phyloP scores from a whole-genome alignment of 139 green algal genomes.

The Nannochloris sp. region DNA sequence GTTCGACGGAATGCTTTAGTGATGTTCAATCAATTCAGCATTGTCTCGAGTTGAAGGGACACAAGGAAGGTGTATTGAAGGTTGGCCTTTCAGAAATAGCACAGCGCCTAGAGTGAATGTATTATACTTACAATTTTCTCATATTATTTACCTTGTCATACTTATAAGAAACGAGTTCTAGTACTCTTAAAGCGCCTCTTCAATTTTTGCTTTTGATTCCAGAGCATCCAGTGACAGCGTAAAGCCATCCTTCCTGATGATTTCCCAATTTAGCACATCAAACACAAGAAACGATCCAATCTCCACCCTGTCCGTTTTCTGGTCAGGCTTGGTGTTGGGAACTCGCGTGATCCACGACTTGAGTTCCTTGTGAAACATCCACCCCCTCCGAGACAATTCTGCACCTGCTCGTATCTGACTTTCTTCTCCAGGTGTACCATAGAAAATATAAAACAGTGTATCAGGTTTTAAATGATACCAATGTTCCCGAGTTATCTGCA shows the following conservation, averaged over 20 bases:
- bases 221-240: constrained; percentile 49
- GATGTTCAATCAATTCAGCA: not conserved
- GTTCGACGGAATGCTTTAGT: too few relatives aligned
- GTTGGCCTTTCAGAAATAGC: not conserved
- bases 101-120: not conserved
- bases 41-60: not conserved
- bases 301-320: constrained; percentile 76
- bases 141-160: too few relatives aligned
- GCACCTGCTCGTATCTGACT: constrained; percentile 89
- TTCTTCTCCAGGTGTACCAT: constrained; percentile 73
- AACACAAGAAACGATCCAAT: constrained; percentile 90
- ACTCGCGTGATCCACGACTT: constrained; percentile 79
- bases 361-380: constrained; percentile 77
- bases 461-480: constrained; percentile 93
- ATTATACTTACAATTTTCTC: too few relatives aligned
- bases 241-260: constrained; percentile 62
- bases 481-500: constrained; percentile 72
- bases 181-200: too few relatives aligned
- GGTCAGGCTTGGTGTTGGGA: constrained; percentile 58
- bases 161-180: too few relatives aligned
- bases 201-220: constrained; percentile 40
- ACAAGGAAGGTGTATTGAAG: not conserved
- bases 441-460: constrained; percentile 99
- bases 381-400: constrained; percentile 78
- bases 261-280: constrained; percentile 77